phyloP scores from a whole-genome alignment of 2,329 filamentous ascomycete genomes.

The Clarireedia homoeocarpa region DNA sequence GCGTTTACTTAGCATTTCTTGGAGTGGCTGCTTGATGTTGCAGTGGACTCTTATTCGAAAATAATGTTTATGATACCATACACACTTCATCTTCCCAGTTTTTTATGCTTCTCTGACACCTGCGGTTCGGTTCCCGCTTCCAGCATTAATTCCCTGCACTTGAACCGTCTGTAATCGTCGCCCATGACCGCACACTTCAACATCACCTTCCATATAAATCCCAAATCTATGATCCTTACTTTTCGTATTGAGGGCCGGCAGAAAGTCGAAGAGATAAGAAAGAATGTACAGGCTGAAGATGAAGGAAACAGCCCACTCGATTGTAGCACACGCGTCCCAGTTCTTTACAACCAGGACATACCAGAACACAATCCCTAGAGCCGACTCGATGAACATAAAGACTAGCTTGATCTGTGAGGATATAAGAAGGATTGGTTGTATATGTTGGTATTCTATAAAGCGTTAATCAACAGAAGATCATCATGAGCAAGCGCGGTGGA shows the following conservation, averaged over 20 bases:
- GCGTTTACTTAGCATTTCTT: background rate
- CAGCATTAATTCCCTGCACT: background rate
- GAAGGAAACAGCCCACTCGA: conserved; percentile 73
- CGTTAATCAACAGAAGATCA: background rate
- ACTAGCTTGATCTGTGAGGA: conserved; percentile 69
- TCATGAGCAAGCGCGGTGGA: background rate
- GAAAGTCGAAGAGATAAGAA: conserved; percentile 78
- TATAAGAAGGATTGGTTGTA: conserved; percentile 32
- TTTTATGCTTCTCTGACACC: background rate
- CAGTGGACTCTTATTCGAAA: background rate
- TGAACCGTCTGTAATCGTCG: background rate
- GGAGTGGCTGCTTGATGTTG: background rate
- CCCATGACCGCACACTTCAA: background rate
- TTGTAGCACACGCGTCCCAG: conserved; percentile 61
- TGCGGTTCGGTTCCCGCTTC: background rate
- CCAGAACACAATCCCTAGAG: conserved; percentile 71
- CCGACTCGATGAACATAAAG: conserved; percentile 72
- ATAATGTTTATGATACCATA: background rate
- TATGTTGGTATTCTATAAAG: conserved; percentile 1
- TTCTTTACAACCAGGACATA: conserved; percentile 63
- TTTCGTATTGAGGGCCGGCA: conserved; percentile 47
- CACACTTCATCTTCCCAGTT: background rate
- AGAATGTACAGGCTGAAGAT: conserved; percentile 82
- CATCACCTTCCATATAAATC: background rate
- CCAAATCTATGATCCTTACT: conserved; percentile 2